Percentiles rank a stretch among this genome's conserved stretches.
These are phyloP conservation scores for Turritis glabra DNA, from an alignment of 345 rosid genomes.

Conservation along the genomic window DNA sequence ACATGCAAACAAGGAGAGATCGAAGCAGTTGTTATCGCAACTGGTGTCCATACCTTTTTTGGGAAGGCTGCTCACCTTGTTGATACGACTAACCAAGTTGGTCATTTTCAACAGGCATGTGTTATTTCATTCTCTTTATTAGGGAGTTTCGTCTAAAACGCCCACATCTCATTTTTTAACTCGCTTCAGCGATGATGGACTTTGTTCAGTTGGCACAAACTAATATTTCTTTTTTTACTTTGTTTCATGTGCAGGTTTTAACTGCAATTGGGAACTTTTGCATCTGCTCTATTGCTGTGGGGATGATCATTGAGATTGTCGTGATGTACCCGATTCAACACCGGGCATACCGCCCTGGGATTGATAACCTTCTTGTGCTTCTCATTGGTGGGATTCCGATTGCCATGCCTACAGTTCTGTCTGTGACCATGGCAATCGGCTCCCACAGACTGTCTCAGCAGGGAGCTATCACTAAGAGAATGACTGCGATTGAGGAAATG, in stretches of 20 bases:
- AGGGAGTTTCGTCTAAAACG: background rate
- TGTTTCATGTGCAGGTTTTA: constrained; percentile 61
- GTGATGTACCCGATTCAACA: constrained; percentile 98
- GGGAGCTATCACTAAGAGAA: constrained; percentile 99
- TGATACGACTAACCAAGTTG: constrained; percentile 94
- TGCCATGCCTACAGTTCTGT: constrained; percentile 98
- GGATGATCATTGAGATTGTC: constrained; percentile 90
- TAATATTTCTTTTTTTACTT: background rate
- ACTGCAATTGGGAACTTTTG: constrained; percentile 98
- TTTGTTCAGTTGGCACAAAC: background rate
- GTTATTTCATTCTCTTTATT: background rate
- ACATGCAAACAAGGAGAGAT: constrained; percentile 98
- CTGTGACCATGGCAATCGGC: constrained; percentile 99
- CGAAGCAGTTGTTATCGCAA: constrained; percentile 92
- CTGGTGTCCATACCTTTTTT: constrained; percentile 97
- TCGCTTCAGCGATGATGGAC: background rate
- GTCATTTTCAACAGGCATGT: constrained; percentile 91
- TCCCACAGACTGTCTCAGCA: constrained; percentile 94
- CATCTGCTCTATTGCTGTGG: constrained; percentile 96
- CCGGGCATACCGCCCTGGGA: constrained; percentile 88
- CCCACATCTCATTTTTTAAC: constrained; percentile 5
- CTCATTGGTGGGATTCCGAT: constrained; percentile 98
- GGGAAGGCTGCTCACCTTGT: constrained; percentile 99
- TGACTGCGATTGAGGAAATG: constrained; percentile 99
- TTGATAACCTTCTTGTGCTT: constrained; percentile 96